A percentile compares a stretch with the other conserved stretches of the same genome.
These are phyloP conservation scores for Kodamaea neixiangensis DNA, from an alignment of 805 yeast genomes.

Conservation along the genomic window DNA sequence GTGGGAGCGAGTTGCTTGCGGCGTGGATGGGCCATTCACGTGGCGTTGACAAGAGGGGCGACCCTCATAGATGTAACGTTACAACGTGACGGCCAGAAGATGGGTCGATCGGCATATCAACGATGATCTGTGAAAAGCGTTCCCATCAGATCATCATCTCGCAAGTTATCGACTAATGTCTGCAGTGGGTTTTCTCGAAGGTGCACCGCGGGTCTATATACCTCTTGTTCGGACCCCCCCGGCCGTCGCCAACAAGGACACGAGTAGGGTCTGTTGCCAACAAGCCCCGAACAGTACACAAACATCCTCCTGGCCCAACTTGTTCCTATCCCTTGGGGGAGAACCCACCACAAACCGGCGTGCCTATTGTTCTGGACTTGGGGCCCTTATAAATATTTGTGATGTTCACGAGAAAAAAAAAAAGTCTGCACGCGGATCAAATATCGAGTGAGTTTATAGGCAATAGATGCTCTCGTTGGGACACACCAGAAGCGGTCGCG, in stretches of 20 bases:
- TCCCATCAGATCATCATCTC: not conserved
- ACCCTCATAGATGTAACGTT: not conserved
- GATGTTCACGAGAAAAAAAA: slow-evolving; percentile 1
- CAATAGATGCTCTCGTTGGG: not conserved
- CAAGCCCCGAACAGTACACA: not conserved
- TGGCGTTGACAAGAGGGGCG: not conserved
- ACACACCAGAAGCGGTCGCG: not conserved
- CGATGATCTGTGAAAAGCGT: not conserved
- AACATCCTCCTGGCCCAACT: not conserved
- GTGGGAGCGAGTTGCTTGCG: too few relatives aligned
- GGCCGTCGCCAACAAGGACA: not conserved
- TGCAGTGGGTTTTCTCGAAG: not conserved
- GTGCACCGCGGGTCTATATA: not conserved
- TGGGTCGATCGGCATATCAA: not conserved
- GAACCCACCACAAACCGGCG: not conserved
- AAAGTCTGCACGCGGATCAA: not conserved
- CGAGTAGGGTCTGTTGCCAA: not conserved
- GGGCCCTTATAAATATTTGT: not conserved
- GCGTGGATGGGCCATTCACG: too few relatives aligned
- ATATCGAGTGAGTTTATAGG: not conserved
- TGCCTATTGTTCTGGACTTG: slow-evolving; percentile 4
- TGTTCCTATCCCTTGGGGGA: slow-evolving; percentile 1
- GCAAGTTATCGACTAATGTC: not conserved
- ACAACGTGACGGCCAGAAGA: not conserved
- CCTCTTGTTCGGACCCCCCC: not conserved